Conservation (phyloP, 1,139 yeast genomes). For the Kazachstania sp. region DNA sequence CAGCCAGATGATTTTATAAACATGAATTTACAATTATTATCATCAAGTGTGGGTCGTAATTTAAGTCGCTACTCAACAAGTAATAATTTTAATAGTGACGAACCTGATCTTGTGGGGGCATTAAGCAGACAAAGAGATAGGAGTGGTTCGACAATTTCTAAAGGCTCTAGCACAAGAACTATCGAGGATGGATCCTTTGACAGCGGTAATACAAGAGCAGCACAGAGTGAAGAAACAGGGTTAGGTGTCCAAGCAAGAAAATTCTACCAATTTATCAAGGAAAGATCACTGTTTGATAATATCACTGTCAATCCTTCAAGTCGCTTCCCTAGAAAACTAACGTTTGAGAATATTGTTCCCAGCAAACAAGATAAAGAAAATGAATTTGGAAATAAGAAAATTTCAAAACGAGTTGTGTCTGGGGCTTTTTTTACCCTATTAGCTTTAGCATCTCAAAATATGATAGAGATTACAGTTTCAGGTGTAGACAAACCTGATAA, state of each 20-base stretch:
- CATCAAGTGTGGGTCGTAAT: conserved; percentile 27
- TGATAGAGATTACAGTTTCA: conserved; percentile 8
- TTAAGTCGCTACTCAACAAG: conserved; percentile 16
- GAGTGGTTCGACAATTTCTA: background rate
- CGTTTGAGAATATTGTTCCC: conserved; percentile 27
- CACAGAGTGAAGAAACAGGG: background rate
- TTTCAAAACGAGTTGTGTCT: conserved; percentile 24
- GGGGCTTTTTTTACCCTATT: conserved; percentile 27
- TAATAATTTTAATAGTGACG: conserved; percentile 7
- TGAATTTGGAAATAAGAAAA: conserved; percentile 4
- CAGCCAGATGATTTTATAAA: conserved; percentile 14
- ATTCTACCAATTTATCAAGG: conserved; percentile 25
- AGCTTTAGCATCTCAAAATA: conserved; percentile 23
- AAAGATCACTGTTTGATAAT: conserved; percentile 17
- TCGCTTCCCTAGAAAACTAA: conserved; percentile 15
- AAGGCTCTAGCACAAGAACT: background rate
- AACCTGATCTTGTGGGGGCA: conserved; percentile 20
- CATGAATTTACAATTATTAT: conserved; percentile 24
- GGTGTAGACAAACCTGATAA: too few relatives aligned
- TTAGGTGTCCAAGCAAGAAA: conserved; percentile 22
- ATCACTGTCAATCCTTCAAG: conserved; percentile 14
- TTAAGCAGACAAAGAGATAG: conserved; percentile 7
- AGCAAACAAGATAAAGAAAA: conserved; percentile 12
- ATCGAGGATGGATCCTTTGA: background rate
- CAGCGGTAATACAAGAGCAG: background rate